A percentile compares a stretch with the other conserved stretches of the same genome.
Conservation (phyloP, 148 eudicot species). For the Vaccinium macrocarpon region DNA sequence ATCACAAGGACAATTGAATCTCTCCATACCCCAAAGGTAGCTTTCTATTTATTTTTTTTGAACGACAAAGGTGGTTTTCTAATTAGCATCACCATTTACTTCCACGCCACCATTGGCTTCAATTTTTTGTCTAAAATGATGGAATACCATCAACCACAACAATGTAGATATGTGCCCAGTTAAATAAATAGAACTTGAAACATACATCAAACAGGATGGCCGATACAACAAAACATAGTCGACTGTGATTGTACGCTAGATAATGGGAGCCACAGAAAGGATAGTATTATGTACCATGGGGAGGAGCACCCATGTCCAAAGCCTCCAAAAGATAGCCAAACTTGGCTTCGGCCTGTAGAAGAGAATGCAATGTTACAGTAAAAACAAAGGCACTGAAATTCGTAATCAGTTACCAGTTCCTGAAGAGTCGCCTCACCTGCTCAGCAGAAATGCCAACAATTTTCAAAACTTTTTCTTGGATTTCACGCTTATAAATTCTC, state of each 20-base stretch:
- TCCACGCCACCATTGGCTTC: neutral
- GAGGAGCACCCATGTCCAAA: constrained; percentile 98
- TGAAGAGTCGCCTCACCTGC: constrained; percentile 45
- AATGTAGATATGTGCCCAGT: neutral
- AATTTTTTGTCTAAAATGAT: neutral
- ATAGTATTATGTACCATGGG: constrained; percentile 59
- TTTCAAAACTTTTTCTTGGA: constrained; percentile 85
- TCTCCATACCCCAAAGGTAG: neutral
- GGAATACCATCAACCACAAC: neutral
- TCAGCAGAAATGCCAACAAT: constrained; percentile 73
- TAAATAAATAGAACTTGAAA: neutral
- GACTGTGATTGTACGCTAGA: neutral
- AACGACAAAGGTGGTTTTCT: neutral
- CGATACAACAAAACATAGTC: neutral
- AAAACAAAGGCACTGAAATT: neutral
- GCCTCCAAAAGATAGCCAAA: constrained; percentile 98
- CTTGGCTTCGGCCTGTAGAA: constrained; percentile 82
- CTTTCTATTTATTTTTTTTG: neutral
- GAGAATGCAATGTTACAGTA: constrained; percentile 9
- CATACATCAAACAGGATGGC: neutral
- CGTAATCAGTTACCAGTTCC: neutral
- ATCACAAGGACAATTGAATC: neutral
- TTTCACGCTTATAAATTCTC: constrained; percentile 86
- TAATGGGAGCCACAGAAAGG: neutral
- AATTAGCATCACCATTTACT: neutral